Percentiles rank a stretch among this genome's conserved stretches.
These are phyloP conservation scores for Peterozyma xylosa DNA, from an alignment of 805 yeast genomes.

Conservation along the genomic window DNA sequence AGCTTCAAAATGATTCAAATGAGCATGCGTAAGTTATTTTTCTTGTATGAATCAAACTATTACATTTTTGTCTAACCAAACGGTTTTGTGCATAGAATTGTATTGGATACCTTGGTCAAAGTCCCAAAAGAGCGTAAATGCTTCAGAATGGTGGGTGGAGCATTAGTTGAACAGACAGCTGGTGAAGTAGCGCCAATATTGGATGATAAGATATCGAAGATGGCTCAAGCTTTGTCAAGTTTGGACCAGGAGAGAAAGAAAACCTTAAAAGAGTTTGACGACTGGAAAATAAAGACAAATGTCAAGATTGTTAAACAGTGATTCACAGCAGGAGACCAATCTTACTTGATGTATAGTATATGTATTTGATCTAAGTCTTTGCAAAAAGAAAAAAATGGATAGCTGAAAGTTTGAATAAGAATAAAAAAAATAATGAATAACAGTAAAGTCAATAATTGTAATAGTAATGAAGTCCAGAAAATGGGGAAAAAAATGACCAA, in stretches of 20 bases:
- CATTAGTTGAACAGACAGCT: conserved; percentile 74
- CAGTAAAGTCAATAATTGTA: too few species aligned
- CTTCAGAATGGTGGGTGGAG: conserved; percentile 92
- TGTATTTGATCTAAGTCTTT: too few species aligned
- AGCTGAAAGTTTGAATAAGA: too few species aligned
- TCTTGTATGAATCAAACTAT: not conserved
- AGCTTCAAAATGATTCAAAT: conserved; percentile 38
- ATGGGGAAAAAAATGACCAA: too few species aligned
- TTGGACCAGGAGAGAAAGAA: conserved; percentile 29
- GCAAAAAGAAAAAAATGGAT: too few species aligned
- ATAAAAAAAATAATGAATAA: too few species aligned
- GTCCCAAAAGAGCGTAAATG: conserved; percentile 63
- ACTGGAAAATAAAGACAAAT: conserved; percentile 43
- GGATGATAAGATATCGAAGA: conserved; percentile 42
- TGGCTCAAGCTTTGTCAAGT: conserved; percentile 28
- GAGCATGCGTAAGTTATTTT: conserved; percentile 19
- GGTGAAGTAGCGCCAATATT: conserved; percentile 66
- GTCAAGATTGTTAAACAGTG: conserved; percentile 34
- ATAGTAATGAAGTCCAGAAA: too few species aligned
- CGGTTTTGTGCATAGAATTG: conserved; percentile 31
- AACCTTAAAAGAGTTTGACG: conserved; percentile 33
- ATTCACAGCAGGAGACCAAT: not conserved
- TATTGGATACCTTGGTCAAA: conserved; percentile 45
- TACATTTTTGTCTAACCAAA: too few species aligned
- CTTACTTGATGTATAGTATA: too few species aligned